Base-by-base conservation (phyloP, 192 early-diverging fungal species). In the Mortierella hygrophila region DNA sequence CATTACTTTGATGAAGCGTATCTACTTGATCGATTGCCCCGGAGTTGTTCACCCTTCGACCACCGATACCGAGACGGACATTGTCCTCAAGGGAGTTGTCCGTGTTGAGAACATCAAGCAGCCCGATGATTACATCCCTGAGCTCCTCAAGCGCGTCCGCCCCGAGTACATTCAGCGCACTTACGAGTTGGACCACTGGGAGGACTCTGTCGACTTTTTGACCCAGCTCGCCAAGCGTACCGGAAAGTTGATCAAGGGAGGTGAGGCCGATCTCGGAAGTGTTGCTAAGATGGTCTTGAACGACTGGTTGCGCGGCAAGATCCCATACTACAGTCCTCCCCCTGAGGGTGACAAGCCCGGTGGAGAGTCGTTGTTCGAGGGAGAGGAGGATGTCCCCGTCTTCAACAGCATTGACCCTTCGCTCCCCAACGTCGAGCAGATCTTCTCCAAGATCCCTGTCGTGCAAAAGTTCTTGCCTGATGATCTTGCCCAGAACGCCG, bases 21-120 rank as follows among this genome's bases (percentile, higher is more conserved):
- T 99, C 79, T 99, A 98, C 85, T 91, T 99, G 65, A 99, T 99
- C 84, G 99, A 99, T 87, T 99, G 99, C 89, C 99, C 99, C 35
- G 99, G 99, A 80, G 95, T 99, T 55, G 99, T 99, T 72, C 95
- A 96, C 76, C 96, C 96, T 16, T 93, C 93, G 60, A 81, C 94
- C 15, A 94, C 96, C 13, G 98, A 99, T 89, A 93, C 94, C 3
- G 98, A 99, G 77, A 94, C 94, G 7, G 99, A 99, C 75, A 97
- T 99, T 90, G 96, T 99, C 37, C 93, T 99, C 75, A 99, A 96
- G 92, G 99, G 99, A 63, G 97, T 98, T 26, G 97, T 97, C 18
- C 96, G 99, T 79, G 93, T 98, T 3, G 97, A 99, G 88, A 99
- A 98, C 84, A 90, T 99, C 75, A 83, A 90, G 72, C 91, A 90